Percentiles rank a stretch among this genome's conserved stretches.
Evolutionary conservation across 2,329 filamentous ascomycete genomes (phyloP).

Genomic region (Trichoderma sp.): DNA sequence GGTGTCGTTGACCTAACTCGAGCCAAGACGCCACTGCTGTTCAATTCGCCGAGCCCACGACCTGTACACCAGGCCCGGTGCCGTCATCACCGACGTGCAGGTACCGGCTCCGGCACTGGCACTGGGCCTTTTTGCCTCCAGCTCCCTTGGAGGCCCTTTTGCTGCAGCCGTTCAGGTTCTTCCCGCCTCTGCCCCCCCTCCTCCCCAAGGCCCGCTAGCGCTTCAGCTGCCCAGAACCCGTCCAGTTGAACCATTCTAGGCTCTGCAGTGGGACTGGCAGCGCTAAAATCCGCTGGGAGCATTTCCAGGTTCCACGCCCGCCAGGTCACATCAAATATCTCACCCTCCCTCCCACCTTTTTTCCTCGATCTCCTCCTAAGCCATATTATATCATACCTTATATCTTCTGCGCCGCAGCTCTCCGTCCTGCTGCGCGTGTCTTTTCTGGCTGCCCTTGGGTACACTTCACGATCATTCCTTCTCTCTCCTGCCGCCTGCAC

Average conservation of each 20-base stretch:
- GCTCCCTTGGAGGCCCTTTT: conserved; percentile 5
- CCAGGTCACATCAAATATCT: conserved; percentile 26
- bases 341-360: conserved; percentile 23
- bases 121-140: background rate
- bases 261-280: conserved; percentile 20
- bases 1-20: background rate
- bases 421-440: background rate
- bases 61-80: background rate
- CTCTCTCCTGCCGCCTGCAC: background rate
- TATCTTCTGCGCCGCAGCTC: conserved; percentile 5
- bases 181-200: background rate
- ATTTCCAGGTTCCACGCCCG: conserved; percentile 19
- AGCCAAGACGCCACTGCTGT: background rate
- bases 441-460: background rate
- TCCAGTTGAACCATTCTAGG: conserved; percentile 13
- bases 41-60: no score
- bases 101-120: conserved; percentile 5
- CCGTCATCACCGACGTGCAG: background rate
- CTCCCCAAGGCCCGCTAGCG: conserved; percentile 21
- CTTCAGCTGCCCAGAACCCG: conserved; percentile 21
- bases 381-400: background rate
- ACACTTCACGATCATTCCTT: background rate
- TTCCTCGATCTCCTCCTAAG: background rate
- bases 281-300: conserved; percentile 12
- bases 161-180: background rate